Evolutionary conservation across 2,329 filamentous ascomycete genomes (phyloP).

Genomic region (Monosporascus sp.): DNA sequence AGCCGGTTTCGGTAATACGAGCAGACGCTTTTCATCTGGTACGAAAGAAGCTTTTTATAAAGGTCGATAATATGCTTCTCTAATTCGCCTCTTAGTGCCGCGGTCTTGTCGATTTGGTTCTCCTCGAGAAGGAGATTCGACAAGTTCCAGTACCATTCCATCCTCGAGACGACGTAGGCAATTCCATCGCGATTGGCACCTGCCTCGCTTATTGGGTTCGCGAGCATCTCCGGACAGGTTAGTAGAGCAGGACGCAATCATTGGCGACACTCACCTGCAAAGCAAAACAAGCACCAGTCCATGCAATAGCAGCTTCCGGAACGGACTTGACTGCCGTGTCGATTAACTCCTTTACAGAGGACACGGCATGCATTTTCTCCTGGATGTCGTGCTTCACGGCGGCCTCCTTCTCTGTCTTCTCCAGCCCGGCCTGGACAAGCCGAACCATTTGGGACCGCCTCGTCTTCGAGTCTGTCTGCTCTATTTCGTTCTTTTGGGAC

Average conservation of each 20-base stretch:
- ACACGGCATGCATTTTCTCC: conserved; percentile 16
- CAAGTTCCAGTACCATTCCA: conserved; percentile 34
- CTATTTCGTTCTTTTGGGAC: not conserved
- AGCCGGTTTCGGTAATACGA: conserved; percentile 27
- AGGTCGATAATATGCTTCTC: conserved; percentile 26
- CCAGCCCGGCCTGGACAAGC: conserved; percentile 23
- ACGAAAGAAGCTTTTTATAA: conserved; percentile 33
- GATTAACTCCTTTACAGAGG: conserved; percentile 20
- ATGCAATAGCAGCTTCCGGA: conserved; percentile 31
- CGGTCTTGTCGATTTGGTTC: not conserved
- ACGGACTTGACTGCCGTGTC: conserved; percentile 20
- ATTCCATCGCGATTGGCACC: conserved; percentile 29
- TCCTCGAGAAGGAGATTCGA: conserved; percentile 22
- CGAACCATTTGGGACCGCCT: conserved; percentile 23
- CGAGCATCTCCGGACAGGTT: conserved; percentile 19
- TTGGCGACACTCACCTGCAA: conserved; percentile 23
- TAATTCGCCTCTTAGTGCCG: conserved; percentile 12
- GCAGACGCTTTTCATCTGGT: conserved; percentile 35
- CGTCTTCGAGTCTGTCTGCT: not conserved
- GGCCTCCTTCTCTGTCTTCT: conserved; percentile 19
- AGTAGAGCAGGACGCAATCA: conserved; percentile 1
- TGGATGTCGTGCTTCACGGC: conserved; percentile 19
- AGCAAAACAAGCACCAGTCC: conserved; percentile 29
- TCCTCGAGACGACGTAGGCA: conserved; percentile 29
- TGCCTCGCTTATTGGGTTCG: conserved; percentile 22